Evolutionary conservation across 75 land plant species (phyloP), one percentile per base, ranked within the genome.

Genomic region (Pinus albicaulis): DNA sequence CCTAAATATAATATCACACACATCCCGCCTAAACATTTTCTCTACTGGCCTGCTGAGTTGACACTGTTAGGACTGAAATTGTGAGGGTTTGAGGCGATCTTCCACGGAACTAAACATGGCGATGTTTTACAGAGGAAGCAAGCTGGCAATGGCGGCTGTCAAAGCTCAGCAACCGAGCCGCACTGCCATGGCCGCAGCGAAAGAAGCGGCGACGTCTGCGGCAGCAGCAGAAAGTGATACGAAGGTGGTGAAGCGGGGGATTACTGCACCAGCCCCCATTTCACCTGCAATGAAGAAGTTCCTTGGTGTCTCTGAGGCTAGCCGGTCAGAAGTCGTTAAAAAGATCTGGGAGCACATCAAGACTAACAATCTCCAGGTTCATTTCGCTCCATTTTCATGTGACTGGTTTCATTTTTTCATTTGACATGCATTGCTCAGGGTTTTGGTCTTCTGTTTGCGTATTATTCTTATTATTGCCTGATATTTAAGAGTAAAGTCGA

Each of bases 121-220:
- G 23, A 59, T 22, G 60, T 2, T 62, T 4, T 68, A 57, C 70
- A 72, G 83, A 57, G 63, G 26, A 8, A 62, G 77, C 36, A 73
- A 68, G 71, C 76, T 75, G 41, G 76, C 82, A 58, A 7, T 68
- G 71, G 71, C 71, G 38, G 13, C 71, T 31, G 78, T 76, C 38
- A 80, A 80, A 65, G 28, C 80, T 14, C 44, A 36, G n/a, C 23
- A 1, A 8, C 13, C 48, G 8, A 31, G 68, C 34, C 38, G 38
- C 34, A 16, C 68, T 16, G 44, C 52, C 11, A 7, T n/a, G 13
- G 23, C 71, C 34, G 41, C 36, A 68, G 3, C 22, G 2, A 66
- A 66, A 36, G 3, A 52, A n/a, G 70, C 79, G 22, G 52, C 64
- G 41, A 15, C 78, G 19, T 79, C 83, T 23, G 61, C 48, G 6